Percentiles rank a stretch among this genome's conserved stretches.
These are phyloP conservation scores for Pseudomonodictys pantanalensis DNA, from an alignment of 495 filamentous ascomycete genomes.

Conservation along the genomic window DNA sequence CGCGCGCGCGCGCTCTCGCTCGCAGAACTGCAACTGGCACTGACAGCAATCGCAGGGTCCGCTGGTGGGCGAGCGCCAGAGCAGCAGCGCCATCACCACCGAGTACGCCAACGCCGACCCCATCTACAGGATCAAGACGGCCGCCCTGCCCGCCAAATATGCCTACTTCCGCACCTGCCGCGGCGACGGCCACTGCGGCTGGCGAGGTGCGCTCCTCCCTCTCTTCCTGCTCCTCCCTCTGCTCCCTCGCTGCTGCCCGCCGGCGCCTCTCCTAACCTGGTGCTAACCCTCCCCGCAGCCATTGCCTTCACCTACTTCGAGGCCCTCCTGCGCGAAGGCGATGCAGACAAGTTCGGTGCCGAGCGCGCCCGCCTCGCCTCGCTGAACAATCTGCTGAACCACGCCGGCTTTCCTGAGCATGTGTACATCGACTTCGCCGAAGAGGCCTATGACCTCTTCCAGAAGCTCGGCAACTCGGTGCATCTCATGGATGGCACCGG, in stretches of 20 bases:
- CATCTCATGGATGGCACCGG: slow-evolving; percentile 48
- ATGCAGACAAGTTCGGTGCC: slow-evolving; percentile 59
- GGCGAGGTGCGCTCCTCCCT: slow-evolving; percentile 76
- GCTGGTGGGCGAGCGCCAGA: slow-evolving; percentile 72
- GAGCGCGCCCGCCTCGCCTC: slow-evolving; percentile 70
- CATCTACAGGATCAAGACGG: slow-evolving; percentile 77
- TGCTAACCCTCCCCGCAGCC: slow-evolving; percentile 52
- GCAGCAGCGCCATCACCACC: slow-evolving; percentile 72
- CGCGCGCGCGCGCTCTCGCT: neutral
- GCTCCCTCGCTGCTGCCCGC: too few species aligned
- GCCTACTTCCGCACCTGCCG: slow-evolving; percentile 82
- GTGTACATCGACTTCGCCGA: slow-evolving; percentile 74
- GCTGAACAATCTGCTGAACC: slow-evolving; percentile 66
- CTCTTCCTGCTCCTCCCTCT: too few species aligned
- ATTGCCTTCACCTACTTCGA: slow-evolving; percentile 94
- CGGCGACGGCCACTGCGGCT: slow-evolving; percentile 95
- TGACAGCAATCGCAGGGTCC: slow-evolving; percentile 62
- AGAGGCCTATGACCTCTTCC: slow-evolving; percentile 65
- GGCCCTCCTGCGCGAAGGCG: slow-evolving; percentile 64
- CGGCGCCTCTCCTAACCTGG: slow-evolving; percentile 26
- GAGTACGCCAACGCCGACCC: slow-evolving; percentile 93
- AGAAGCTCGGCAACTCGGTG: slow-evolving; percentile 52
- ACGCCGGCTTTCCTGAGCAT: slow-evolving; percentile 62
- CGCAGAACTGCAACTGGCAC: neutral
- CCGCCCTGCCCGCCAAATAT: slow-evolving; percentile 77